Conservation (phyloP, 768 basidiomycete species). For the Phlegmacium glaucopus region DNA sequence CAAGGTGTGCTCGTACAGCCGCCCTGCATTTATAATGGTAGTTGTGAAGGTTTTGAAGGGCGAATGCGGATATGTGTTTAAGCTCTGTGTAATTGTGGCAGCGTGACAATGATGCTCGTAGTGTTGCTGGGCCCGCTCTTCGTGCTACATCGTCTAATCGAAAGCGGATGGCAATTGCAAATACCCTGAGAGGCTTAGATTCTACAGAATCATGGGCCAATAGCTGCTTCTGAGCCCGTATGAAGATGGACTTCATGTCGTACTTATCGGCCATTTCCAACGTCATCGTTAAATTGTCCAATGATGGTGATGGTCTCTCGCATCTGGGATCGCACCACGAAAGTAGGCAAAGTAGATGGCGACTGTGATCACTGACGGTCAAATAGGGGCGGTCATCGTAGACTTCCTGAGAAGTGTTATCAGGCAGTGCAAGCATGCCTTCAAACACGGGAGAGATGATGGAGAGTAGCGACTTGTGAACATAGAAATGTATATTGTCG, state of each 20-base stretch:
- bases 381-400: conserved; percentile 4
- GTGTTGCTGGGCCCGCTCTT: background rate
- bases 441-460: conserved; percentile 27
- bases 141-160: background rate
- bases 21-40: too few relatives aligned
- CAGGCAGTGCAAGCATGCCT: conserved; percentile 22
- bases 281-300: background rate
- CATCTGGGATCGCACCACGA: conserved; percentile 4
- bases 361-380: conserved; percentile 5
- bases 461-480: conserved; percentile 21
- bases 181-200: background rate
- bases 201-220: background rate
- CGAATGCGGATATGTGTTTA: too few relatives aligned
- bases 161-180: background rate
- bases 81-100: too few relatives aligned
- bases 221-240: background rate
- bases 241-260: background rate
- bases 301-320: background rate
- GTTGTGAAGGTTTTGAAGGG: too few relatives aligned
- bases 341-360: conserved; percentile 5
- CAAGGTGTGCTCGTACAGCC: too few relatives aligned
- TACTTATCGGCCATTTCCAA: background rate
- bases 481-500: conserved; percentile 27
- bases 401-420: conserved; percentile 1
- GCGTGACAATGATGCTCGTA: background rate